phyloP scores from a whole-genome alignment of 495 filamentous ascomycete genomes.

The Xylaria curta region DNA sequence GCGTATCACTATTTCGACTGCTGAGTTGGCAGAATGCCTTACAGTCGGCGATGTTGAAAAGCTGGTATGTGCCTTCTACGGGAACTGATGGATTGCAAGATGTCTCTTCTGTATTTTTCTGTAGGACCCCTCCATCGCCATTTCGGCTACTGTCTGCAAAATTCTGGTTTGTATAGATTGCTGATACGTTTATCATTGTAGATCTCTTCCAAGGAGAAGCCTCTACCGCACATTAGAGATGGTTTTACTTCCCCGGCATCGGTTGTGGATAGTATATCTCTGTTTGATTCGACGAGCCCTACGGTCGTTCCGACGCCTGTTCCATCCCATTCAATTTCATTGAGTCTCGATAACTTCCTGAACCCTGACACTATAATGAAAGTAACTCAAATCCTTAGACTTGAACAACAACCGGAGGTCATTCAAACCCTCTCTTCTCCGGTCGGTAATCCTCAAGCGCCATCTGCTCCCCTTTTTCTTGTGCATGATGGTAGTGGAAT shows the following conservation, averaged over 20 bases:
- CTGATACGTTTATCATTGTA: neutral
- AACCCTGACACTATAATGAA: neutral
- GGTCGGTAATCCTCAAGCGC: neutral
- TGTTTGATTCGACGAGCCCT: neutral
- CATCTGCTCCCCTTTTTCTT: neutral
- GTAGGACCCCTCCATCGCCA: neutral
- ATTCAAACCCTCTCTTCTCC: neutral
- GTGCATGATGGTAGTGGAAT: conserved; percentile 24
- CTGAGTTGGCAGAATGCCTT: conserved; percentile 22
- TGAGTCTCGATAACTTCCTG: neutral
- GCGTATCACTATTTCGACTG: conserved; percentile 5
- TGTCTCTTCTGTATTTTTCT: neutral
- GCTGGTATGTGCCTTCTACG: conserved; percentile 24
- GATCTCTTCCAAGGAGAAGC: neutral
- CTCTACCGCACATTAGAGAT: neutral
- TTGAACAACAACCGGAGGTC: neutral
- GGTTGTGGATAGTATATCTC: neutral
- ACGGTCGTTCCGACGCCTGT: neutral
- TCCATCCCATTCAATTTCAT: neutral
- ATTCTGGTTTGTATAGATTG: neutral
- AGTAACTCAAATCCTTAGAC: neutral
- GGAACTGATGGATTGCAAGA: neutral
- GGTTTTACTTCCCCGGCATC: neutral
- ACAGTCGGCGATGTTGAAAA: conserved; percentile 26
- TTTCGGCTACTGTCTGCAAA: neutral